Evolutionary conservation across 768 basidiomycete genomes (phyloP).

Genomic region (Lentinula sp.): DNA sequence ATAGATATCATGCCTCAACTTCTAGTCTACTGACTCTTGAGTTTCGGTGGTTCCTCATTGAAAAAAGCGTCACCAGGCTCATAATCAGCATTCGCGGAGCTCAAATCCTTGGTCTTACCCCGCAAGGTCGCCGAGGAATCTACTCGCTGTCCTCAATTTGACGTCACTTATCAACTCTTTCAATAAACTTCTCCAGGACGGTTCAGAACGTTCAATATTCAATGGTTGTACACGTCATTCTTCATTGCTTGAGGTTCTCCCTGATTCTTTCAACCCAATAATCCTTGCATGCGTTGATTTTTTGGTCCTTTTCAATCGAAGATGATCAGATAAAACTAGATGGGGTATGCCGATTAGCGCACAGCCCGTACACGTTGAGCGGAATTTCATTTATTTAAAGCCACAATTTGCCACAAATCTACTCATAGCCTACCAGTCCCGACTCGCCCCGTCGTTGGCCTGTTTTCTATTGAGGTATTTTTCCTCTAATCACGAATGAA

Average conservation of each 20-base stretch:
- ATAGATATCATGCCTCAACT: too few relatives aligned
- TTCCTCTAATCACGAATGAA: not conserved
- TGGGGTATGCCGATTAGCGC: not conserved
- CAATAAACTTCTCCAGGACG: too few relatives aligned
- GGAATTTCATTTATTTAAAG: not conserved
- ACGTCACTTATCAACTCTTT: not conserved
- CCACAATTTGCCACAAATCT: not conserved
- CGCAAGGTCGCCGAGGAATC: too few relatives aligned
- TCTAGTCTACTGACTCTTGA: too few relatives aligned
- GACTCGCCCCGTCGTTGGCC: not conserved
- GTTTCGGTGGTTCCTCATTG: too few relatives aligned
- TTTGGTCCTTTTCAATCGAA: not conserved
- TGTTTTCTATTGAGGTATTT: not conserved
- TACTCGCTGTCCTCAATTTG: not conserved
- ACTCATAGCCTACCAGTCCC: not conserved
- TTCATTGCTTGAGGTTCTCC: not conserved
- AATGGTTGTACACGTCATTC: too few relatives aligned
- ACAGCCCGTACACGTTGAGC: not conserved
- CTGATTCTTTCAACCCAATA: not conserved
- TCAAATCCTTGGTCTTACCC: too few relatives aligned
- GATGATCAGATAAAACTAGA: constrained; percentile 1
- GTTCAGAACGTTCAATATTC: too few relatives aligned
- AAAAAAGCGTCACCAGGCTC: too few relatives aligned
- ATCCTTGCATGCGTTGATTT: not conserved
- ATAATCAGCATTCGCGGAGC: too few relatives aligned